These are phyloP conservation scores for Talaromyces sp. DNA, from an alignment of 2,329 filamentous ascomycete genomes.

Conservation along the genomic window DNA sequence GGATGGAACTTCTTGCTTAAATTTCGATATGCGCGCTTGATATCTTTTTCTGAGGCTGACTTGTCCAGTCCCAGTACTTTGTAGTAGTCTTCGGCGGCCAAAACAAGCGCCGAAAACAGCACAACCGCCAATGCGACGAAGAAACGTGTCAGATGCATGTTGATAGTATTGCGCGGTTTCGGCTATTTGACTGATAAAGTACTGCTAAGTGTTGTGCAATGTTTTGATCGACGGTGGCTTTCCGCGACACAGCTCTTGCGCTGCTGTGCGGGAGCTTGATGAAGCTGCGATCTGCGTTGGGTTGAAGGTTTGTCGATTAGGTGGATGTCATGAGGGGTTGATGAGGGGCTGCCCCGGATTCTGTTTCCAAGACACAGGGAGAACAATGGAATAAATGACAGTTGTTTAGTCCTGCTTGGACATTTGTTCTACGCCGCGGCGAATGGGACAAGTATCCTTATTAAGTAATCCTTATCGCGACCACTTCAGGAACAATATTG, in stretches of 20 bases:
- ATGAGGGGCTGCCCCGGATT: not conserved
- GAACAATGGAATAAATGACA: not conserved
- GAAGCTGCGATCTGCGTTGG: slow-evolving; percentile 1
- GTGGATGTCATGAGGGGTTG: slow-evolving; percentile 12
- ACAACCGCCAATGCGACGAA: slow-evolving; percentile 38
- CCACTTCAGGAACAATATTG: slow-evolving; percentile 25
- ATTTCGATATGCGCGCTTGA: slow-evolving; percentile 90
- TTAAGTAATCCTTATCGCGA: slow-evolving; percentile 21
- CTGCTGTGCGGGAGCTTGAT: slow-evolving; percentile 3
- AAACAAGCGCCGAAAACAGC: slow-evolving; percentile 38
- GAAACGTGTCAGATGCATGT: slow-evolving; percentile 40
- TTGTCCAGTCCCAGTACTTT: slow-evolving; percentile 80
- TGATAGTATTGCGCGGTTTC: slow-evolving; percentile 15
- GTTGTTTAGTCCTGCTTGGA: not conserved
- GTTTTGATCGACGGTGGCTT: not conserved
- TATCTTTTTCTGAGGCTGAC: slow-evolving; percentile 78
- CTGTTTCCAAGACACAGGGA: not conserved
- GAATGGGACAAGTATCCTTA: slow-evolving; percentile 15
- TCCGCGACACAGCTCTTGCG: not conserved
- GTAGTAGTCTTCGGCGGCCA: slow-evolving; percentile 52
- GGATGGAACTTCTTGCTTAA: slow-evolving; percentile 96
- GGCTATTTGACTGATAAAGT: slow-evolving; percentile 11
- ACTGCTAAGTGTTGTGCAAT: not conserved
- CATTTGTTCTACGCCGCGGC: slow-evolving; percentile 2
- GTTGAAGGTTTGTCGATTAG: not conserved